phyloP scores from a whole-genome alignment of 495 filamentous ascomycete genomes.

The Aspergillus cavernicola region DNA sequence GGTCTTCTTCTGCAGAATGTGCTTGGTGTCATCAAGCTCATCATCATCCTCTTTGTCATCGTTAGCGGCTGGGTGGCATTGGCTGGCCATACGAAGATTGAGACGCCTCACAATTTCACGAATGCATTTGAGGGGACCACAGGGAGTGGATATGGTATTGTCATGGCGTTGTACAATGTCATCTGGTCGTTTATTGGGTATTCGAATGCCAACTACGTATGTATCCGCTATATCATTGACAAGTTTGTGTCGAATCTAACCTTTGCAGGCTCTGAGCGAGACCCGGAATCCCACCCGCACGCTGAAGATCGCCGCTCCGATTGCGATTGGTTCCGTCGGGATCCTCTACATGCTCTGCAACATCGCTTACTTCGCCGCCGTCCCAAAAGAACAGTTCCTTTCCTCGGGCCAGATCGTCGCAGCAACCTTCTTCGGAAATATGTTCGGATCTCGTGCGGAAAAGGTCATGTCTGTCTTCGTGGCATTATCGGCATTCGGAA shows the following conservation, averaged over 20 bases:
- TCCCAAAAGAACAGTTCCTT: slow-evolving; percentile 60
- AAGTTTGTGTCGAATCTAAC: too few species aligned
- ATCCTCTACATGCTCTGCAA: slow-evolving; percentile 67
- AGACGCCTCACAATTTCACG: slow-evolving; percentile 58
- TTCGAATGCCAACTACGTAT: slow-evolving; percentile 55
- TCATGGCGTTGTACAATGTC: slow-evolving; percentile 62
- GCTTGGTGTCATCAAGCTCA: slow-evolving; percentile 64
- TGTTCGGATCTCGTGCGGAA: slow-evolving; percentile 57
- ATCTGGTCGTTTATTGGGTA: slow-evolving; percentile 67
- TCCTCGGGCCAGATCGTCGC: slow-evolving; percentile 58
- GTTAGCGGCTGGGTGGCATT: slow-evolving; percentile 63
- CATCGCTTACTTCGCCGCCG: slow-evolving; percentile 69
- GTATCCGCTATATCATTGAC: not conserved
- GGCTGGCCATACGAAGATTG: slow-evolving; percentile 39
- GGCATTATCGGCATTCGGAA: slow-evolving; percentile 67
- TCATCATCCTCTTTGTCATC: slow-evolving; percentile 63
- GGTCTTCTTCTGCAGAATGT: slow-evolving; percentile 63
- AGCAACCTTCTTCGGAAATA: slow-evolving; percentile 62
- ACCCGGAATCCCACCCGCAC: slow-evolving; percentile 60
- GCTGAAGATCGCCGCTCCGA: slow-evolving; percentile 58
- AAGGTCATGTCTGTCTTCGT: slow-evolving; percentile 66
- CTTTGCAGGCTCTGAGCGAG: slow-evolving; percentile 53
- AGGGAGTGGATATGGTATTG: slow-evolving; percentile 55
- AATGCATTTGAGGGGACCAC: slow-evolving; percentile 62
- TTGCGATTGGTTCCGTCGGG: slow-evolving; percentile 57